Conservation (phyloP, 2,329 filamentous ascomycete genomes). For the Cordyceps cicadae region DNA sequence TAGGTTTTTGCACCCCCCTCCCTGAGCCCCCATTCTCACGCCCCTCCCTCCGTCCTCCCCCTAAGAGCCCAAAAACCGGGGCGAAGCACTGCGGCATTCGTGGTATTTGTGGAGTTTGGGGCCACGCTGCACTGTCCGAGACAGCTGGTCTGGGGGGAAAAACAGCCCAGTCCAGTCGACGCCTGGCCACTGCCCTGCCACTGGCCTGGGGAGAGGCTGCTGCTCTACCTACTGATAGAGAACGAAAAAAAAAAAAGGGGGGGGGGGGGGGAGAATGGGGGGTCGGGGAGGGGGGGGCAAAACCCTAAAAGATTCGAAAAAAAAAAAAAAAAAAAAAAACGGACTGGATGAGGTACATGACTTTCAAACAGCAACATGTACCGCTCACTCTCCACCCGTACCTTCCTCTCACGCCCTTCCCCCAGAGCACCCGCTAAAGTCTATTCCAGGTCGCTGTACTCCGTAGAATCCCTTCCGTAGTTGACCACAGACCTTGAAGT, state of each 20-base stretch:
- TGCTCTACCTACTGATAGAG: background rate
- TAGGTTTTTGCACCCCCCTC: slow-evolving; percentile 2
- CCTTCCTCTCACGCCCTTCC: slow-evolving; percentile 10
- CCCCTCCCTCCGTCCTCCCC: background rate
- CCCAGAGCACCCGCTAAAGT: background rate
- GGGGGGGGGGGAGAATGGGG: too few relatives aligned
- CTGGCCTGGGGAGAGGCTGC: background rate
- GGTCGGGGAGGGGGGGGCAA: too few relatives aligned
- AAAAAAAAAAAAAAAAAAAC: background rate
- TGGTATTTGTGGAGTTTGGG: slow-evolving; percentile 4
- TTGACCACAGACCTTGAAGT: background rate
- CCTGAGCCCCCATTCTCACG: background rate
- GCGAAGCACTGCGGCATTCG: slow-evolving; percentile 9
- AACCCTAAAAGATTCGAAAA: too few relatives aligned
- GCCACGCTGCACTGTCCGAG: slow-evolving; percentile 4
- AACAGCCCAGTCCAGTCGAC: background rate
- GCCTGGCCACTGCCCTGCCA: too few relatives aligned
- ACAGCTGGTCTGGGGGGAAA: background rate
- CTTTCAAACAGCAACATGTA: slow-evolving; percentile 15
- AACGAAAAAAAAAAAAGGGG: background rate
- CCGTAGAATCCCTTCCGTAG: slow-evolving; percentile 2
- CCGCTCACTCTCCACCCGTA: slow-evolving; percentile 13
- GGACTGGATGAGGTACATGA: slow-evolving; percentile 12
- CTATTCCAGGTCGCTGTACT: background rate
- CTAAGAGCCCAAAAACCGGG: slow-evolving; percentile 2